Evolutionary conservation across 495 filamentous ascomycete genomes (phyloP).

Genomic region (Neurospora sp.): DNA sequence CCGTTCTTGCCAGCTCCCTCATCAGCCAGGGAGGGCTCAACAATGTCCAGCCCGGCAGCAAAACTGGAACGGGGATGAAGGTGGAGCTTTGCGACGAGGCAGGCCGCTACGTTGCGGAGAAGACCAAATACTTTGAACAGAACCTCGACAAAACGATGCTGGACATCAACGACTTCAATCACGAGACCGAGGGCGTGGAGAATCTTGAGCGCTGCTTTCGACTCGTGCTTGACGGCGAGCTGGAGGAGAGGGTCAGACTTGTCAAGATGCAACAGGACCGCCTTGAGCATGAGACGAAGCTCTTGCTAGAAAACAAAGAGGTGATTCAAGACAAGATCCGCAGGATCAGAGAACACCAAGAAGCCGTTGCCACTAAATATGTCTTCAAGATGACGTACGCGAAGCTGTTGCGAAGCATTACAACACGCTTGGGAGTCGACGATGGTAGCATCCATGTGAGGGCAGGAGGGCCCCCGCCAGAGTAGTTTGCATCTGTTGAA

Average conservation of each 20-base stretch:
- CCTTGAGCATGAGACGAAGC: neutral
- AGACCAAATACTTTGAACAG: neutral
- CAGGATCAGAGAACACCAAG: neutral
- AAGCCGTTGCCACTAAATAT: neutral
- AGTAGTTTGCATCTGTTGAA: no score
- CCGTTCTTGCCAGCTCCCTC: neutral
- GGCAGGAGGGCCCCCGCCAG: no score
- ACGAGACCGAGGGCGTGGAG: neutral
- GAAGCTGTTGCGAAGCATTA: no score
- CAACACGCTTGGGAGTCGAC: no score
- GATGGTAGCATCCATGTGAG: no score
- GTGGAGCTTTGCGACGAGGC: neutral
- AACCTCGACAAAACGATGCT: neutral
- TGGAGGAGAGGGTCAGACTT: neutral
- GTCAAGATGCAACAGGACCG: neutral
- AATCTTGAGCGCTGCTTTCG: neutral
- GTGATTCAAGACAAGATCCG: neutral
- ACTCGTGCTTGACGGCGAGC: neutral
- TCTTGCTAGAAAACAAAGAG: neutral
- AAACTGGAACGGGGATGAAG: neutral
- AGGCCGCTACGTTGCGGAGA: neutral
- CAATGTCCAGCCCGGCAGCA: neutral
- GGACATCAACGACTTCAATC: neutral
- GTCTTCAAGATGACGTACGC: no score
- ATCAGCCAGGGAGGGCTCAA: neutral